Conservation (phyloP, 441 rosid genomes). For the Mallotus japonicus region DNA sequence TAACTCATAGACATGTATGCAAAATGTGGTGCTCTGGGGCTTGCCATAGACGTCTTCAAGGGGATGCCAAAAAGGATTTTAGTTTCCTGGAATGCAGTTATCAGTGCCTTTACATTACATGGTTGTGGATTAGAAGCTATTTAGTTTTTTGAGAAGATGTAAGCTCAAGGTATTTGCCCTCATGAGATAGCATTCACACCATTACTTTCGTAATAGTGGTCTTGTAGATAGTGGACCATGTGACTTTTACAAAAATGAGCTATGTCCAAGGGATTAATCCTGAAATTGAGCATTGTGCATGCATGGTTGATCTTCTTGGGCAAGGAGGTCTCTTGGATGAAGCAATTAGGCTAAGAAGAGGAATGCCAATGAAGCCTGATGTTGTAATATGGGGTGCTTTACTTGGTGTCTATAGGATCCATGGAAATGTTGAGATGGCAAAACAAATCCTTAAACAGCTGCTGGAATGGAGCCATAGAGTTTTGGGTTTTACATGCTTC, state of each 20-base stretch:
- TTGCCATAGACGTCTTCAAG: constrained; percentile 37
- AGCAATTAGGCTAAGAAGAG: constrained; percentile 50
- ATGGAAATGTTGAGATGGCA: constrained; percentile 51
- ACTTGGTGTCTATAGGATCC: constrained; percentile 57
- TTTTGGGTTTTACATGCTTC: constrained; percentile 54
- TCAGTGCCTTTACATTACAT: constrained; percentile 54
- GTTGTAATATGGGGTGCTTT: constrained; percentile 67
- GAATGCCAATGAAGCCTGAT: constrained; percentile 62
- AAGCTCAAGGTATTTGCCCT: constrained; percentile 40
- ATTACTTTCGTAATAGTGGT: constrained; percentile 25
- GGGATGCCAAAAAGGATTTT: constrained; percentile 48
- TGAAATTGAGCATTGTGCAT: constrained; percentile 63
- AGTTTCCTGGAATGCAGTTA: constrained; percentile 65
- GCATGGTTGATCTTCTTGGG: constrained; percentile 59
- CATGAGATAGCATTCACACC: constrained; percentile 35
- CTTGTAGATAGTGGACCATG: constrained; percentile 50
- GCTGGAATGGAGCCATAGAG: constrained; percentile 50
- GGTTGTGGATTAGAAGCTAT: constrained; percentile 54
- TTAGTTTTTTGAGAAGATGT: constrained; percentile 49
- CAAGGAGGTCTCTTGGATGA: constrained; percentile 49
- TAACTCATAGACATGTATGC: constrained; percentile 28
- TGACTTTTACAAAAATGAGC: constrained; percentile 45
- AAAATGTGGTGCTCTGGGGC: constrained; percentile 16
- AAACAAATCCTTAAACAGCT: constrained; percentile 52
- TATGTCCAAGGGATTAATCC: constrained; percentile 43